A percentile compares a stretch with the other conserved stretches of the same genome.
Conservation (phyloP, 208 protist genomes). For the Acanthamoeba divionensis region DNA sequence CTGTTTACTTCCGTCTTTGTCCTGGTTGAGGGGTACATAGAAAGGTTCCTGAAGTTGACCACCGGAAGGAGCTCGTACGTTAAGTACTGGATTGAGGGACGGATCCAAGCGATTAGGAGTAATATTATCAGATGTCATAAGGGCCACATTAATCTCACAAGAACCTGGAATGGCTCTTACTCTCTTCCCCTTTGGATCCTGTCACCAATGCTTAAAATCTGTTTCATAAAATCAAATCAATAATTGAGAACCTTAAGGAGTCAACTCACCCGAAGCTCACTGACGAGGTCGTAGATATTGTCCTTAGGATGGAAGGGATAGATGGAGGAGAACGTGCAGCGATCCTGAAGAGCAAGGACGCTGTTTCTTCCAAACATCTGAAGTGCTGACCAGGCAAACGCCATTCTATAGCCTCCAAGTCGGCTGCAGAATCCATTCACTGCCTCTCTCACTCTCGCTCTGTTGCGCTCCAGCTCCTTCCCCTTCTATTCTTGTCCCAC, state of each 20-base stretch:
- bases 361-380: constrained; percentile 45
- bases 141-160: not conserved
- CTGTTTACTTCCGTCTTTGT: too few relatives aligned
- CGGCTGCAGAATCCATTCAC: constrained; percentile 50
- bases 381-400: constrained; percentile 50
- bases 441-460: not conserved
- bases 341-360: not conserved
- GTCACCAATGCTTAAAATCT: not conserved
- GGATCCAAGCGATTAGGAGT: not conserved
- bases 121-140: not conserved
- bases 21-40: too few relatives aligned
- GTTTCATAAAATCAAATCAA: not conserved
- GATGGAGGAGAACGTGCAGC: not conserved
- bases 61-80: not conserved
- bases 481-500: constrained; percentile 1
- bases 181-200: constrained; percentile 47
- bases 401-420: constrained; percentile 54
- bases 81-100: not conserved
- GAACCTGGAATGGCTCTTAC: not conserved
- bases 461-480: constrained; percentile 61
- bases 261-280: not conserved
- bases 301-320: constrained; percentile 44
- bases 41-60: too few relatives aligned
- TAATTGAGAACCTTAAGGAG: not conserved
- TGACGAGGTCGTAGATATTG: constrained; percentile 23